phyloP scores from a whole-genome alignment of 1,139 yeast species.

The Hemisphaericaspora subhashii region DNA sequence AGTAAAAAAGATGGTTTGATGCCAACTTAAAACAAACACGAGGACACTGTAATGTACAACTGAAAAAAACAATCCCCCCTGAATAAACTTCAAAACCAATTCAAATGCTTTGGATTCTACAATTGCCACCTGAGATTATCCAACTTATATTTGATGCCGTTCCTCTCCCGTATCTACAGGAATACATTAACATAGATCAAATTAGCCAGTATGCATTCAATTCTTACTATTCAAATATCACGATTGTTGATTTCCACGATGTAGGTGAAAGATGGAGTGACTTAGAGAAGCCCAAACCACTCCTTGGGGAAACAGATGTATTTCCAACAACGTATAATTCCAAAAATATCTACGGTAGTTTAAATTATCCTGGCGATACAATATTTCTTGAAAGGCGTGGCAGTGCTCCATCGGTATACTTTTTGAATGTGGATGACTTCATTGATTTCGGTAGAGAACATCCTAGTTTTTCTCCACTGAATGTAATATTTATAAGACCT shows the following conservation, averaged over 20 bases:
- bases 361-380: background rate
- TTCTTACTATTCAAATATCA: background rate
- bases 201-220: slow-evolving; percentile 1
- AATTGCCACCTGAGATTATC: background rate
- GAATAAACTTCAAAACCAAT: no score
- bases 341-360: background rate
- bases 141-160: background rate
- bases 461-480: background rate
- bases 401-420: background rate
- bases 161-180: background rate
- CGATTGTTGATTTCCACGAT: slow-evolving; percentile 1
- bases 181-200: background rate
- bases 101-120: background rate
- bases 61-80: no score
- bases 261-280: background rate
- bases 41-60: no score
- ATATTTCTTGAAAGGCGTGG: background rate
- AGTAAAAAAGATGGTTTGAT: no score
- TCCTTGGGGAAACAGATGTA: background rate
- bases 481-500: background rate
- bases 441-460: background rate
- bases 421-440: background rate
- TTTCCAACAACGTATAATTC: background rate
- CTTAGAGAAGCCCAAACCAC: background rate
- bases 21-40: no score